Evolutionary conservation across 2,329 filamentous ascomycete species (phyloP), one percentile per base, ranked within the genome.

Genomic region (Podosphaera aphanis): DNA sequence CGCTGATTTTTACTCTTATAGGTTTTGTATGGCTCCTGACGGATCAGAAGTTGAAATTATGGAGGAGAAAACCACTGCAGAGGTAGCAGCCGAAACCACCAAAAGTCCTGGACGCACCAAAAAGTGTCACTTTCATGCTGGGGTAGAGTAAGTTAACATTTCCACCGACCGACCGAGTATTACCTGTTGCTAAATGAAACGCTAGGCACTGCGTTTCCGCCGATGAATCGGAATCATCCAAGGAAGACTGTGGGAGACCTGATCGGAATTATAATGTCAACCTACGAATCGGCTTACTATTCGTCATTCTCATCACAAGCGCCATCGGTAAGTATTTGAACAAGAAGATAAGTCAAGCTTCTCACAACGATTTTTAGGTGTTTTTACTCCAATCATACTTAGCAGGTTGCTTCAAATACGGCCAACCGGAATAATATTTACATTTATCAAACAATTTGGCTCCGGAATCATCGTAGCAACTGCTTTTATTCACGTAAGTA

Each of bases 381-480:
- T 82, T 15, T 81, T 79, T 55, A 63, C 64, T 0, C 81, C 81
- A 0, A 76, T 85, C 39, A 53, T 83, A 18, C 35, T 49, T n/a
- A 37, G 45, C 15, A 27, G 39, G 16, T 49, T 49, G 37, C 45
- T 40, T 6, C 39, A 41, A 19, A 31, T 49, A 21, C 33, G 18
- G n/a, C 39, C 47, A 2, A 47, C 62, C 81, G 19, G 66, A 68
- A 58, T 70, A 5, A 53, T 72, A 10, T 74, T 83, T 53, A 70
- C 73, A 3, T 57, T 79, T 3, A 63, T 85, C 47, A 81, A 83
- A 61, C 80, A 80, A 52, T 82, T 83, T 51, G 79, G 79, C 2
- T 82, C 78, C 0, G 79, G 79, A 11, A 72, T 83, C 51, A 75
- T 83, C 58, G 70, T 83, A 36, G 73, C 78, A 0, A 83, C 79